These are phyloP conservation scores for Penicillium malachiteum DNA, from an alignment of 495 filamentous ascomycete species.

Conservation along the genomic window DNA sequence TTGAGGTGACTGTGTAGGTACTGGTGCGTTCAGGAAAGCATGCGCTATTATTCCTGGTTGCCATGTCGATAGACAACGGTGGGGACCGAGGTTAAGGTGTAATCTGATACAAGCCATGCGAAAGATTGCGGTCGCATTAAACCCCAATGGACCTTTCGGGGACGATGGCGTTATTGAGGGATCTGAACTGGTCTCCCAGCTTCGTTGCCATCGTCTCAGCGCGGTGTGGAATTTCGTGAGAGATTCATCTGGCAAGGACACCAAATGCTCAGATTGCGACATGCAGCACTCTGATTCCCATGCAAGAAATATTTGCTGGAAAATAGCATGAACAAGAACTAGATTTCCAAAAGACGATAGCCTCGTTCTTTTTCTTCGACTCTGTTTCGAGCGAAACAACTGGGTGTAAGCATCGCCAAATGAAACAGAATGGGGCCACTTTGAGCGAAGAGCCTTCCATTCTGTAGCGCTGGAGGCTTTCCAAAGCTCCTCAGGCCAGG, in stretches of 20 bases:
- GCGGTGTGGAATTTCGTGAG: slow-evolving; percentile 39
- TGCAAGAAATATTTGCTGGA: slow-evolving; percentile 31
- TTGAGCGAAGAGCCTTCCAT: slow-evolving; percentile 10
- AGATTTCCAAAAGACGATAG: slow-evolving; percentile 31
- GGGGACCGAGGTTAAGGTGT: slow-evolving; percentile 25
- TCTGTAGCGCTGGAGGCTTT: background rate
- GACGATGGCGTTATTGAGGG: slow-evolving; percentile 33
- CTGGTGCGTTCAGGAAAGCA: slow-evolving; percentile 12
- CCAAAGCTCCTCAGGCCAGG: slow-evolving; percentile 14
- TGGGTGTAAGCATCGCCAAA: slow-evolving; percentile 7
- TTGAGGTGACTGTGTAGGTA: slow-evolving; percentile 10
- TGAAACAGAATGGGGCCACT: slow-evolving; percentile 1
- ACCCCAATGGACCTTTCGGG: slow-evolving; percentile 35
- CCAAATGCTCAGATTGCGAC: slow-evolving; percentile 12
- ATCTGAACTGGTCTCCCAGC: slow-evolving; percentile 35
- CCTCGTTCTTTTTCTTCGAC: background rate
- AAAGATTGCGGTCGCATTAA: slow-evolving; percentile 39
- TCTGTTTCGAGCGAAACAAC: background rate
- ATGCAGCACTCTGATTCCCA: slow-evolving; percentile 38
- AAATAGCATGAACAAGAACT: slow-evolving; percentile 33
- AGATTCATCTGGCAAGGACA: background rate
- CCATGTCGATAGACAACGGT: slow-evolving; percentile 29
- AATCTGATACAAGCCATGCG: slow-evolving; percentile 38
- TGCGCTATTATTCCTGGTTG: slow-evolving; percentile 18
- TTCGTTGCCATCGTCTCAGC: slow-evolving; percentile 29